phyloP scores from a whole-genome alignment of 2,329 filamentous ascomycete species.

The Phaeomoniella chlamydospora region DNA sequence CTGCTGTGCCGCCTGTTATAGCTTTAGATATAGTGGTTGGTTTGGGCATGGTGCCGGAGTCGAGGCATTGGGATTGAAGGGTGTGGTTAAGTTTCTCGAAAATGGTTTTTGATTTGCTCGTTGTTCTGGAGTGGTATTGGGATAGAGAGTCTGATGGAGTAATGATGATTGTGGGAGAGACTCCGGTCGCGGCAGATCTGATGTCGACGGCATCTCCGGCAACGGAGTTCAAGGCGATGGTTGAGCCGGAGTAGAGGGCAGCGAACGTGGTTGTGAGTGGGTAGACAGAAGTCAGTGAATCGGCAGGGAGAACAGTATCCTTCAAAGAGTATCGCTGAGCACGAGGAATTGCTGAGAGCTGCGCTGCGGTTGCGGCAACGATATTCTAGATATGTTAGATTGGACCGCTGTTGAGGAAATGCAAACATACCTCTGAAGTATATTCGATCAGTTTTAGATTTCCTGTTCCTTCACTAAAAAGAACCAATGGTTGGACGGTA shows the following conservation, averaged over 20 bases:
- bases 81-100: constrained; percentile 48
- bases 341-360: constrained; percentile 62
- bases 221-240: constrained; percentile 78
- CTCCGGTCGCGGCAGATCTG: constrained; percentile 53
- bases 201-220: constrained; percentile 61
- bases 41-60: constrained; percentile 58
- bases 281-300: constrained; percentile 66
- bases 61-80: constrained; percentile 55
- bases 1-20: not conserved
- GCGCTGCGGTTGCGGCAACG: constrained; percentile 69
- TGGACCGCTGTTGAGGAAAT: not conserved
- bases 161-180: constrained; percentile 72
- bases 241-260: constrained; percentile 72
- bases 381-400: constrained; percentile 46
- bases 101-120: constrained; percentile 43
- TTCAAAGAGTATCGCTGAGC: constrained; percentile 56
- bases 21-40: constrained; percentile 14
- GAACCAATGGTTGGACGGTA: constrained; percentile 28
- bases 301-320: constrained; percentile 75
- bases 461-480: constrained; percentile 24
- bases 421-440: constrained; percentile 43
- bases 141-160: constrained; percentile 57
- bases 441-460: constrained; percentile 65
- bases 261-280: constrained; percentile 66
- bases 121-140: constrained; percentile 49